A percentile compares a stretch with the other conserved stretches of the same genome.
phyloP scores from a whole-genome alignment of 2,329 filamentous ascomycete species.

The Stachybotrys chartarum region DNA sequence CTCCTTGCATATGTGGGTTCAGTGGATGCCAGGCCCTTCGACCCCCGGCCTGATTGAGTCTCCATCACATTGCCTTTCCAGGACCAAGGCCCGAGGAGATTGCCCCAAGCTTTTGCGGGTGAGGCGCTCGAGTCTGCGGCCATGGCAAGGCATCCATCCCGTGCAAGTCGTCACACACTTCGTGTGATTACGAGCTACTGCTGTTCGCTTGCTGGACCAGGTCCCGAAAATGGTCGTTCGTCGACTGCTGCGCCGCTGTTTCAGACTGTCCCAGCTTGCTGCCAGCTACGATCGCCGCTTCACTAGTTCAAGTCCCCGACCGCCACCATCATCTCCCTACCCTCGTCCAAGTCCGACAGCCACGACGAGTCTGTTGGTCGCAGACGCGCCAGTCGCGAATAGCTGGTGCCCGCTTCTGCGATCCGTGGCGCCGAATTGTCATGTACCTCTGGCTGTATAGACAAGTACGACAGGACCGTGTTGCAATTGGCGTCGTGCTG shows the following conservation, averaged over 20 bases:
- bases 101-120: neutral
- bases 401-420: neutral
- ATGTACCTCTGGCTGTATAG: neutral
- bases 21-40: neutral
- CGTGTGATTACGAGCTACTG: neutral
- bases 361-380: neutral
- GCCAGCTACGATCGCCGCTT: neutral
- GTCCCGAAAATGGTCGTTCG: neutral
- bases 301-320: neutral
- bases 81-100: neutral
- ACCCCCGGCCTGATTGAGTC: neutral
- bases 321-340: neutral
- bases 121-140: neutral
- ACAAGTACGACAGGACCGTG: neutral
- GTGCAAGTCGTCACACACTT: too few species aligned
- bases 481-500: neutral
- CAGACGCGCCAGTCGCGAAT: neutral
- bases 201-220: neutral
- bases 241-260: neutral
- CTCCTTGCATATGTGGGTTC: neutral
- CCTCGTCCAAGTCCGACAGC: neutral
- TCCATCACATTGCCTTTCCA: neutral
- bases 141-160: too few species aligned
- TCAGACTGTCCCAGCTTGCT: neutral
- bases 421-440: neutral